Percentiles rank a stretch among this genome's conserved stretches.
phyloP scores from a whole-genome alignment of 257 asterid species.

The Solanum clarkiae region DNA sequence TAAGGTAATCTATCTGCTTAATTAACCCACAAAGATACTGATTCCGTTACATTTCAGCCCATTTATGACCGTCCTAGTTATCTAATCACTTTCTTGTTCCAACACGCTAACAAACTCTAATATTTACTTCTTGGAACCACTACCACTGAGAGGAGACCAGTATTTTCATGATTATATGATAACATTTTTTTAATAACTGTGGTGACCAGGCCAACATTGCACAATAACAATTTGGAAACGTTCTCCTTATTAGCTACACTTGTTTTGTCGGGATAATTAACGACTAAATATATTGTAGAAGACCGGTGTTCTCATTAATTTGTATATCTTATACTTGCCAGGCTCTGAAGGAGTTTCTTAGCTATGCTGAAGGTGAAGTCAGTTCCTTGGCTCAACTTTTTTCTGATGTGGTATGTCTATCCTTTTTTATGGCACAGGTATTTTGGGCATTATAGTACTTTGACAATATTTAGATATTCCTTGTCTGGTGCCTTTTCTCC shows the following conservation, averaged over 20 bases:
- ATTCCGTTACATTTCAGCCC: neutral
- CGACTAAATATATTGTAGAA: neutral
- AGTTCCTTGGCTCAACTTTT: constrained; percentile 61
- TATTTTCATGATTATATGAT: neutral
- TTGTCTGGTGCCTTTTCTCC: neutral
- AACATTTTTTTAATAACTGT: neutral
- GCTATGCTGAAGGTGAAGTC: constrained; percentile 59
- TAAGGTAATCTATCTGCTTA: constrained; percentile 28
- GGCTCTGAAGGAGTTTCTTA: constrained; percentile 56
- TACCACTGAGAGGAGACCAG: neutral
- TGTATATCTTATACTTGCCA: constrained; percentile 9
- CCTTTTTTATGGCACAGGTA: neutral
- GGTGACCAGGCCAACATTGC: neutral
- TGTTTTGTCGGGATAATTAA: neutral
- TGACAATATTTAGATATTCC: neutral
- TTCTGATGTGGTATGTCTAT: constrained; percentile 52
- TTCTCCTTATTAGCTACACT: neutral
- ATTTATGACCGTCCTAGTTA: neutral
- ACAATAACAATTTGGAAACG: neutral
- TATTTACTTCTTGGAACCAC: neutral
- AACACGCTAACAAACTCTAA: neutral
- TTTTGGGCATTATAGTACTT: neutral
- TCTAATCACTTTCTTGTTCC: neutral
- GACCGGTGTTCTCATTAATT: neutral
- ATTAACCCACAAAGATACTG: neutral